These are phyloP conservation scores for Haplosporangium sp. DNA, from an alignment of 371 early-diverging fungal species.

Conservation along the genomic window DNA sequence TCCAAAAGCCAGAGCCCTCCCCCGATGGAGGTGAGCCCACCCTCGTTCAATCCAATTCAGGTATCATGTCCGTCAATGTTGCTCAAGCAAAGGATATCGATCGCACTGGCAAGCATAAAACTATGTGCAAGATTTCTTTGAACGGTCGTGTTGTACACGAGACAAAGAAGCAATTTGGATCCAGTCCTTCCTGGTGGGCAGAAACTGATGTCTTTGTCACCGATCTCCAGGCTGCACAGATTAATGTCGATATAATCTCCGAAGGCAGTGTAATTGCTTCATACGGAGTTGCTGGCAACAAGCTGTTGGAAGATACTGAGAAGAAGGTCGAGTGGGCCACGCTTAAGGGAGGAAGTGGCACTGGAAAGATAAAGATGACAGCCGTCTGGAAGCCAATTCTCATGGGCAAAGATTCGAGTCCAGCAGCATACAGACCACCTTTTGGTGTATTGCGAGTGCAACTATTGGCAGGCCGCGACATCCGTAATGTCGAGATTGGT, in stretches of 20 bases:
- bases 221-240: conserved; percentile 35
- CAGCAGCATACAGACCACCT: conserved; percentile 65
- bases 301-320: conserved; percentile 41
- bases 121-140: conserved; percentile 29
- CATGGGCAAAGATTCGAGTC: conserved; percentile 61
- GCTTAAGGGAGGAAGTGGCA: conserved; percentile 54
- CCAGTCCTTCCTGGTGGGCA: conserved; percentile 46
- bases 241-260: conserved; percentile 32
- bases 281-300: conserved; percentile 24
- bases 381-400: conserved; percentile 70
- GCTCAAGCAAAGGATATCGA: conserved; percentile 56
- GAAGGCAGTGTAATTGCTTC: conserved; percentile 37
- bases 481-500: conserved; percentile 56
- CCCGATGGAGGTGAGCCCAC: conserved; percentile 30
- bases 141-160: conserved; percentile 28
- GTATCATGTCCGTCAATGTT: conserved; percentile 50
- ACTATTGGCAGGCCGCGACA: conserved; percentile 73
- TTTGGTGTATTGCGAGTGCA: conserved; percentile 86
- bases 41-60: conserved; percentile 51
- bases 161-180: conserved; percentile 38
- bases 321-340: conserved; percentile 64
- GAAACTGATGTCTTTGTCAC: conserved; percentile 47
- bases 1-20: conserved; percentile 37
- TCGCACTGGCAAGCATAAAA: conserved; percentile 42
- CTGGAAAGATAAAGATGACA: conserved; percentile 59